phyloP scores from a whole-genome alignment of 1,139 yeast species.

The Pichia sp. region DNA sequence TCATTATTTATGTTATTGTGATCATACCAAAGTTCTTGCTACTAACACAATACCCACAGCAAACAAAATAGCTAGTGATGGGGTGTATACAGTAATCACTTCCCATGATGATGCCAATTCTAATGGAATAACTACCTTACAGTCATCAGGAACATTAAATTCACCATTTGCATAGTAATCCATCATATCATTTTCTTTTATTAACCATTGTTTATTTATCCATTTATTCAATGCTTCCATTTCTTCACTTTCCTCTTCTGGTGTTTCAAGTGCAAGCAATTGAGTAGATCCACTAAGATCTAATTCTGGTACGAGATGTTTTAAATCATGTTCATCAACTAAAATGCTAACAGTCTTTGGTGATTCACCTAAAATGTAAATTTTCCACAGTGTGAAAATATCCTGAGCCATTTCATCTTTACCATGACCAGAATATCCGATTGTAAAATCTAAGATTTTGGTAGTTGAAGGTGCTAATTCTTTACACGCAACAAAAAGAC shows the following conservation, averaged over 20 bases:
- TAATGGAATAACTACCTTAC: conserved; percentile 18
- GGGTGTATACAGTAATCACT: no score
- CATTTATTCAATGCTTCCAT: conserved; percentile 58
- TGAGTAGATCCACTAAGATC: conserved; percentile 31
- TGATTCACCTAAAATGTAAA: conserved; percentile 63
- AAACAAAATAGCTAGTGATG: no score
- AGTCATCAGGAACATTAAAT: conserved; percentile 34
- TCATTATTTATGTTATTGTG: no score
- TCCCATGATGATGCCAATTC: conserved; percentile 8
- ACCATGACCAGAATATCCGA: conserved; percentile 69
- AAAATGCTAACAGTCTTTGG: conserved; percentile 63
- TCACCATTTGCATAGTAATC: conserved; percentile 52
- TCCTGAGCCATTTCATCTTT: conserved; percentile 72
- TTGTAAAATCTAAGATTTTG: conserved; percentile 74
- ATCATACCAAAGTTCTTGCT: no score
- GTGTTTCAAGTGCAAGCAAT: conserved; percentile 20
- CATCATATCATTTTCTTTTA: conserved; percentile 67
- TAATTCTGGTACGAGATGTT: conserved; percentile 50
- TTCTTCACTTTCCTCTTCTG: conserved; percentile 30
- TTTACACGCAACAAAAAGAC: conserved; percentile 61
- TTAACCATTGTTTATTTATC: conserved; percentile 71
- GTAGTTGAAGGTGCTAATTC: conserved; percentile 50
- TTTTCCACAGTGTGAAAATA: conserved; percentile 55
- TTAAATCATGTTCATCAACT: conserved; percentile 49
- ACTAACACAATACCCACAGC: no score